These are phyloP conservation scores for Candida maris DNA, from an alignment of 805 yeast genomes.

Conservation along the genomic window DNA sequence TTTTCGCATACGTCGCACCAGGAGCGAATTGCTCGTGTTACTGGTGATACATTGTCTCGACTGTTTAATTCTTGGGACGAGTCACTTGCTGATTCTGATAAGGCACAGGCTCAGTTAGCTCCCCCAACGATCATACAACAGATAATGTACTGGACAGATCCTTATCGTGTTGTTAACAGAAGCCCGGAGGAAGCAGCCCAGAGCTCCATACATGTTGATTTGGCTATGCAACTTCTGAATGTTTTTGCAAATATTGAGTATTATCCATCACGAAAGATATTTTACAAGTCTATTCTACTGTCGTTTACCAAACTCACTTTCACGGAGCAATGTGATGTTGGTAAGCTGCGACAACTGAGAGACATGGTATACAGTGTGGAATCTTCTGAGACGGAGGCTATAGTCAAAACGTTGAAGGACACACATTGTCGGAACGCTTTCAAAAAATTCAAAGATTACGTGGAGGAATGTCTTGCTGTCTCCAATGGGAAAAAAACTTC, in stretches of 20 bases:
- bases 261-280: slow-evolving; percentile 46
- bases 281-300: slow-evolving; percentile 50
- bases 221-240: slow-evolving; percentile 52
- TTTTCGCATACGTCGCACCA: slow-evolving; percentile 75
- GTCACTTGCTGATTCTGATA: slow-evolving; percentile 34
- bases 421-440: slow-evolving; percentile 22
- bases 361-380: slow-evolving; percentile 22
- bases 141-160: slow-evolving; percentile 82
- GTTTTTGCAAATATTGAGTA: slow-evolving; percentile 47
- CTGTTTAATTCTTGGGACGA: slow-evolving; percentile 43
- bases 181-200: slow-evolving; percentile 37
- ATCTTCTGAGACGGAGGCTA: slow-evolving; percentile 21
- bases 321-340: slow-evolving; percentile 27
- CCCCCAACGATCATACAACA: slow-evolving; percentile 64
- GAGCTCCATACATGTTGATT: slow-evolving; percentile 53
- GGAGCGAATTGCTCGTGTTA: slow-evolving; percentile 55
- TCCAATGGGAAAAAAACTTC: too few relatives aligned
- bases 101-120: slow-evolving; percentile 28
- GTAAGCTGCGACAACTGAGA: slow-evolving; percentile 20
- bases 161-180: slow-evolving; percentile 55
- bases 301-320: slow-evolving; percentile 48
- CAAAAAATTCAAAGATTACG: slow-evolving; percentile 23
- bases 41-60: slow-evolving; percentile 63
- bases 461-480: slow-evolving; percentile 24
- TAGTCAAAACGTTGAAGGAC: slow-evolving; percentile 25